These are phyloP conservation scores for Chamaecrista fasciculata DNA, from an alignment of 306 rosid genomes.

Conservation along the genomic window DNA sequence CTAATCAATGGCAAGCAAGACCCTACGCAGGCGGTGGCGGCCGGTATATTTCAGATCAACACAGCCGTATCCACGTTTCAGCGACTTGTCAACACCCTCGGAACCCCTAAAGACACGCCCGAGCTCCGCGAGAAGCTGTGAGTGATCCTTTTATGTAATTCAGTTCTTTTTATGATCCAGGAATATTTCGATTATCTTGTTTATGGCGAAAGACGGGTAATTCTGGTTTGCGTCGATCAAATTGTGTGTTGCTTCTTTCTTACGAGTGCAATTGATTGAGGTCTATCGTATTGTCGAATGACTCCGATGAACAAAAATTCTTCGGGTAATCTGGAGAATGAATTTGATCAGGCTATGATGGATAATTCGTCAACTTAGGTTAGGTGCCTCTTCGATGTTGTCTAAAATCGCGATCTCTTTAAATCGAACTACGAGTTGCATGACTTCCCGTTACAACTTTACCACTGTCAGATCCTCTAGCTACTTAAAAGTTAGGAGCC, in stretches of 20 bases:
- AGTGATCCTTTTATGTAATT: slow-evolving; percentile 23
- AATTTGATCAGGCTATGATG: not conserved
- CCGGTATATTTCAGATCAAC: slow-evolving; percentile 97
- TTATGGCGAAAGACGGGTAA: not conserved
- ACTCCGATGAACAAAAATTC: not conserved
- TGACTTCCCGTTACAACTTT: not conserved
- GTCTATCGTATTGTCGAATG: not conserved
- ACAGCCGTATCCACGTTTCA: slow-evolving; percentile 95
- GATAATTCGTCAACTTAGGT: not conserved
- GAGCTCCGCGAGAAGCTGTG: slow-evolving; percentile 95
- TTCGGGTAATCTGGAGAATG: not conserved
- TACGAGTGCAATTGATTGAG: slow-evolving; percentile 1
- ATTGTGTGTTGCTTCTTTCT: slow-evolving; percentile 3
- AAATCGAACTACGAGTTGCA: not conserved
- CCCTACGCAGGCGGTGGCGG: slow-evolving; percentile 91
- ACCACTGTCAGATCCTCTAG: not conserved
- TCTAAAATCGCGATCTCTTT: not conserved
- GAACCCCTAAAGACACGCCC: slow-evolving; percentile 96
- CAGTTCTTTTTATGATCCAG: not conserved
- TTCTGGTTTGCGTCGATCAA: slow-evolving; percentile 1
- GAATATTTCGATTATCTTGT: not conserved
- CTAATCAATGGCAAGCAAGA: slow-evolving; percentile 67
- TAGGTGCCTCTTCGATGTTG: not conserved
- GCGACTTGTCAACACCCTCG: slow-evolving; percentile 92
- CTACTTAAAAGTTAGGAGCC: not conserved